Percentiles rank a stretch among this genome's conserved stretches.
These are phyloP conservation scores for Smithsoniella earleae DNA, from an alignment of 163 green algal species.

Conservation along the genomic window DNA sequence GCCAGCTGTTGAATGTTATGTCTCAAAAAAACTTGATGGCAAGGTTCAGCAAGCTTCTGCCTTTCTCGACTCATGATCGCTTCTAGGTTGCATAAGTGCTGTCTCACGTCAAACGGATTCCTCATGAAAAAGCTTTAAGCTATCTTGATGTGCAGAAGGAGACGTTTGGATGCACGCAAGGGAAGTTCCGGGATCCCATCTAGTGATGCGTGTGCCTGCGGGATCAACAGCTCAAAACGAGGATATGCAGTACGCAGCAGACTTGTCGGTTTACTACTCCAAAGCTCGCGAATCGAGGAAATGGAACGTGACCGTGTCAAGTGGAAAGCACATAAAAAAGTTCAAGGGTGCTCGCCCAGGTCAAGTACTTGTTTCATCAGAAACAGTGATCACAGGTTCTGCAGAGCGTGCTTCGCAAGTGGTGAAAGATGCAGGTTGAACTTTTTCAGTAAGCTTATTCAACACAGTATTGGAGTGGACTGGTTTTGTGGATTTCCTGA, in stretches of 20 bases:
- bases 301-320: slow-evolving; percentile 12
- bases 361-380: slow-evolving; percentile 14
- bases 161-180: slow-evolving; percentile 29
- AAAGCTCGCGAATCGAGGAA: slow-evolving; percentile 4
- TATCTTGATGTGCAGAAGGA: not conserved
- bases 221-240: not conserved
- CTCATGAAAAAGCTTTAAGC: too few relatives aligned
- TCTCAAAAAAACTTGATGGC: slow-evolving; percentile 1
- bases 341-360: slow-evolving; percentile 3
- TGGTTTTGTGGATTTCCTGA: too few relatives aligned
- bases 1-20: too few relatives aligned
- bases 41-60: too few relatives aligned
- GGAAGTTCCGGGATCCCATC: slow-evolving; percentile 8
- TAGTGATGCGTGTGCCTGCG: slow-evolving; percentile 18
- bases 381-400: slow-evolving; percentile 13
- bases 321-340: slow-evolving; percentile 17
- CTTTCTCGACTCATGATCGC: too few relatives aligned
- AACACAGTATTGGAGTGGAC: too few relatives aligned
- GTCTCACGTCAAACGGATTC: too few relatives aligned
- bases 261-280: slow-evolving; percentile 20
- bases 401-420: too few relatives aligned
- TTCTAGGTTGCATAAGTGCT: too few relatives aligned
- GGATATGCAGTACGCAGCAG: slow-evolving; percentile 28
- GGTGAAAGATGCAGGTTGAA: too few relatives aligned
- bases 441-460: too few relatives aligned